These are phyloP conservation scores for Neurospora sublineolata DNA, from an alignment of 495 filamentous ascomycete genomes.

Conservation along the genomic window DNA sequence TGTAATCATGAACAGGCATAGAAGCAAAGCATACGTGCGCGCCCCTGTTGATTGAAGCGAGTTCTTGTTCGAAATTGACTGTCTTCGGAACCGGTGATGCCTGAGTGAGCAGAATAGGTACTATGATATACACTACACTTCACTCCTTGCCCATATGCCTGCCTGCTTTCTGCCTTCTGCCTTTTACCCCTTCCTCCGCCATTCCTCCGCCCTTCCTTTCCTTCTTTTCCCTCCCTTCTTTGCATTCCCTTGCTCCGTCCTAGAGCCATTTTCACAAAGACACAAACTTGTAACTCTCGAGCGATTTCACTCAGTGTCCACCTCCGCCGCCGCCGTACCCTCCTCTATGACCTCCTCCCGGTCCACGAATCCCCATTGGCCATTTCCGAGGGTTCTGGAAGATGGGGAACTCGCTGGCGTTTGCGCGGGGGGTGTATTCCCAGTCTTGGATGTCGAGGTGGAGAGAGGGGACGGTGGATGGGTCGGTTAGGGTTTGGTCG, in stretches of 20 bases:
- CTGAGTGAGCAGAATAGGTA: background rate
- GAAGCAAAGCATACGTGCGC: background rate
- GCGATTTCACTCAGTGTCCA: background rate
- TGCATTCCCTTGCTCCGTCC: background rate
- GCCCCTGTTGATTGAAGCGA: background rate
- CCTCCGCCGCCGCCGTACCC: background rate
- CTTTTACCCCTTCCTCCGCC: too few species aligned
- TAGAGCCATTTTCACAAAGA: background rate
- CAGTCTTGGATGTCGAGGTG: constrained; percentile 11
- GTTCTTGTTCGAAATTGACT: background rate
- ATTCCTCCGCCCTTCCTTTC: background rate
- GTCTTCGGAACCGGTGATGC: background rate
- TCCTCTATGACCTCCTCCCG: background rate
- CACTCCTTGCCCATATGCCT: too few species aligned
- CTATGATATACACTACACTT: too few species aligned
- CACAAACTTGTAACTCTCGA: background rate
- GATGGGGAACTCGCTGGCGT: constrained; percentile 7
- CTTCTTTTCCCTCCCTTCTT: background rate
- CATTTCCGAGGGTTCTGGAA: constrained; percentile 12
- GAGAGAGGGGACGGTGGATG: constrained; percentile 9
- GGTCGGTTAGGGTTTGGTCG: constrained; percentile 4
- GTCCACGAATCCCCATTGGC: constrained; percentile 6
- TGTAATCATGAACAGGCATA: background rate
- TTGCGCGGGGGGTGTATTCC: constrained; percentile 5
- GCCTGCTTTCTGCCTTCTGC: too few species aligned